Percentiles rank a stretch among this genome's conserved stretches.
phyloP scores from a whole-genome alignment of 2,329 filamentous ascomycete species.

The Venturia aucupariae region DNA sequence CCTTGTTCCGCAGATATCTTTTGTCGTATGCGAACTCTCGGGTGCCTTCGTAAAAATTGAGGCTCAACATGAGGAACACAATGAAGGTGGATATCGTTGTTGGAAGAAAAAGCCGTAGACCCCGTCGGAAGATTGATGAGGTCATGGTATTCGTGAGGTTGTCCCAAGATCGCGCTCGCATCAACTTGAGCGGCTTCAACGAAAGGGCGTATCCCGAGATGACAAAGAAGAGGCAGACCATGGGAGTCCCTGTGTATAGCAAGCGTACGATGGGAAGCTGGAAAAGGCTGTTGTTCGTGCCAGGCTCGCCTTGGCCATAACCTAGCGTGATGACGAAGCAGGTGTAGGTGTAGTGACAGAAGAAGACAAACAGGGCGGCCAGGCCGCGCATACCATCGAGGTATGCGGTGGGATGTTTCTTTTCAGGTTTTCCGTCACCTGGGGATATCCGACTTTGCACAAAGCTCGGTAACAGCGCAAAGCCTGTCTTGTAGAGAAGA shows the following conservation, averaged over 20 bases:
- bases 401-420: slow-evolving; percentile 45
- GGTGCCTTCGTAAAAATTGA: slow-evolving; percentile 15
- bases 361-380: slow-evolving; percentile 47
- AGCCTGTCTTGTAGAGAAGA: slow-evolving; percentile 18
- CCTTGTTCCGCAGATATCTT: slow-evolving; percentile 15
- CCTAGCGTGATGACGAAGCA: slow-evolving; percentile 27
- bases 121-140: slow-evolving; percentile 20
- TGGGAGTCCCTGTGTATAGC: slow-evolving; percentile 46
- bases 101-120: slow-evolving; percentile 20
- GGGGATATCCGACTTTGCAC: slow-evolving; percentile 37
- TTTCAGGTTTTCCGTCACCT: slow-evolving; percentile 29
- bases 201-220: slow-evolving; percentile 53
- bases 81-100: slow-evolving; percentile 18
- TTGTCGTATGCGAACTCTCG: slow-evolving; percentile 16
- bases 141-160: slow-evolving; percentile 20
- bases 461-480: slow-evolving; percentile 48
- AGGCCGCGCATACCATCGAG: slow-evolving; percentile 50
- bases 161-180: slow-evolving; percentile 22
- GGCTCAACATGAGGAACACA: slow-evolving; percentile 14
- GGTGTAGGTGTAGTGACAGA: slow-evolving; percentile 49
- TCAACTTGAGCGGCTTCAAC: slow-evolving; percentile 26
- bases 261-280: slow-evolving; percentile 47
- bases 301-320: slow-evolving; percentile 40
- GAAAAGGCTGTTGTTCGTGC: slow-evolving; percentile 36
- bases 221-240: slow-evolving; percentile 54